Conservation (phyloP, 176 grass and related monocot genomes). For the Saccharum officinarum region DNA sequence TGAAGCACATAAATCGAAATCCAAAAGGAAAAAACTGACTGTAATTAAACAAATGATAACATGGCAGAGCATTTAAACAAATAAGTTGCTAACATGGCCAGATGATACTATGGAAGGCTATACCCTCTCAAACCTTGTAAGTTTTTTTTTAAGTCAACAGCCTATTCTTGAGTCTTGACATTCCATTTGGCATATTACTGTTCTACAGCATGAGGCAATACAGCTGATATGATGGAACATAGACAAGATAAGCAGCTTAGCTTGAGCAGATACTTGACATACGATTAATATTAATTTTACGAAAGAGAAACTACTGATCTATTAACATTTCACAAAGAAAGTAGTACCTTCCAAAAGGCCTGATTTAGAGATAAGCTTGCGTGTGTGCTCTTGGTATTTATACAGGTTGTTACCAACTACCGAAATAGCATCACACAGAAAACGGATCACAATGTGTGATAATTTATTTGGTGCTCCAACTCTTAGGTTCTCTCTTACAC, state of each 20-base stretch:
- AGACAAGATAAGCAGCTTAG: constrained; percentile 7
- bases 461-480: constrained; percentile 52
- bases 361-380: constrained; percentile 56
- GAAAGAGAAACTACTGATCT: constrained; percentile 6
- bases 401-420: constrained; percentile 87
- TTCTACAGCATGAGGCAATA: neutral
- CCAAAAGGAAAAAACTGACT: neutral
- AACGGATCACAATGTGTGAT: constrained; percentile 71
- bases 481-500: constrained; percentile 34
- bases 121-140: neutral
- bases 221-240: constrained; percentile 20
- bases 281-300: neutral
- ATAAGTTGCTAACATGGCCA: constrained; percentile 21
- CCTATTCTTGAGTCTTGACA: constrained; percentile 13
- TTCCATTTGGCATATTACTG: neutral
- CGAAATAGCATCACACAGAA: constrained; percentile 89
- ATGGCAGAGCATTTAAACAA: constrained; percentile 9
- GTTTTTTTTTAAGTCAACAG: neutral
- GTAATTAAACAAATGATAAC: neutral
- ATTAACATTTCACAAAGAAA: constrained; percentile 8
- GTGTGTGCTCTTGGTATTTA: constrained; percentile 79
- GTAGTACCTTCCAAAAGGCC: constrained; percentile 63
- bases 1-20: constrained; percentile 6
- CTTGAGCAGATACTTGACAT: neutral
- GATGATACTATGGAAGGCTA: neutral